phyloP scores from a whole-genome alignment of 176 grass and related monocot species.

The Poa pratensis region DNA sequence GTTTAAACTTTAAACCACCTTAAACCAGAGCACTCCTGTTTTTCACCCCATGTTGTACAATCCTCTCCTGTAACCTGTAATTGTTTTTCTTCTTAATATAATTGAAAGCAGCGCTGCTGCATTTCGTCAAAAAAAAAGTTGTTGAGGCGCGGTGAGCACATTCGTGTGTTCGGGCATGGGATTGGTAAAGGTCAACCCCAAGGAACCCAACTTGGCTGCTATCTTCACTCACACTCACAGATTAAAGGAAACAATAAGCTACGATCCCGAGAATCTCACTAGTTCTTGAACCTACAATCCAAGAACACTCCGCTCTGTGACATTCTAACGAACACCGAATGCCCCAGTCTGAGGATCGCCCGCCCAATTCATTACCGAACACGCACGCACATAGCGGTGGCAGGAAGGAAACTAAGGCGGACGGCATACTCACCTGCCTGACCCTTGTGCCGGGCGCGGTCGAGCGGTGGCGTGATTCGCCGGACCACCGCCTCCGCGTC shows the following conservation, averaged over 20 bases:
- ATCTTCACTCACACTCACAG: background rate
- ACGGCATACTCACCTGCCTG: constrained; percentile 63
- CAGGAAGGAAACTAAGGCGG: background rate
- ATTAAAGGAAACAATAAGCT: background rate
- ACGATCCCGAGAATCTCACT: background rate
- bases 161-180: background rate
- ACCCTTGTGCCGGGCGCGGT: constrained; percentile 68
- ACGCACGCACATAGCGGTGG: background rate
- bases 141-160: background rate
- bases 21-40: too few relatives aligned
- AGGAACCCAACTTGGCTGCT: background rate
- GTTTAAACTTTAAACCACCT: too few relatives aligned
- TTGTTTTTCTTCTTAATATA: too few relatives aligned
- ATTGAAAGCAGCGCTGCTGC: too few relatives aligned
- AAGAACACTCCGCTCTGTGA: background rate
- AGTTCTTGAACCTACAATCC: background rate
- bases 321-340: constrained; percentile 23
- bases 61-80: too few relatives aligned
- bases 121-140: too few relatives aligned
- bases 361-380: background rate
- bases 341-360: background rate
- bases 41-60: too few relatives aligned
- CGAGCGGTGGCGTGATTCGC: constrained; percentile 76
- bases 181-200: background rate
- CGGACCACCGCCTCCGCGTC: constrained; percentile 73